Conservation (phyloP, 2,329 filamentous ascomycete genomes). For the Geosmithia morbida region DNA sequence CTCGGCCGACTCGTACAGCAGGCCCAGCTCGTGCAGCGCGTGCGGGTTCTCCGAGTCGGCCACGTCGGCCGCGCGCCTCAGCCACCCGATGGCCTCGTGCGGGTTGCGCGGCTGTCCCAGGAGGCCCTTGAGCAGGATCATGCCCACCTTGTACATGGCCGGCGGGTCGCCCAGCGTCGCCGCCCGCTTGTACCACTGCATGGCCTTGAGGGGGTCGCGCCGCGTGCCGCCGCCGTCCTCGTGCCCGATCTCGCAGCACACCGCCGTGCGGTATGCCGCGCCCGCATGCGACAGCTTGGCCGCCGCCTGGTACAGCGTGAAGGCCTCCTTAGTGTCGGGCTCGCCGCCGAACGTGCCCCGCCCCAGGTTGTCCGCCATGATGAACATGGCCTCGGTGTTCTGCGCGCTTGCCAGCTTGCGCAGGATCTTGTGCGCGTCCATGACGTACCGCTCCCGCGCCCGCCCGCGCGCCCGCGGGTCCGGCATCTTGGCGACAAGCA, state of each 20-base stretch:
- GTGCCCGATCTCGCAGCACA: constrained; percentile 92
- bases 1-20: constrained; percentile 46
- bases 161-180: constrained; percentile 81
- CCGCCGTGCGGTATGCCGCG: constrained; percentile 85
- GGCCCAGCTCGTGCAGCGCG: constrained; percentile 75
- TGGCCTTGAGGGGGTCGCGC: constrained; percentile 81
- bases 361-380: constrained; percentile 78
- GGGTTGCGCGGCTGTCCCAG: constrained; percentile 76
- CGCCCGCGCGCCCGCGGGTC: constrained; percentile 63
- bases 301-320: constrained; percentile 82
- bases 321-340: constrained; percentile 81
- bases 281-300: constrained; percentile 79
- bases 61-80: constrained; percentile 81
- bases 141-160: constrained; percentile 97
- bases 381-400: constrained; percentile 77
- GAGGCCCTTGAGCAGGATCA: constrained; percentile 86
- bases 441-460: constrained; percentile 66
- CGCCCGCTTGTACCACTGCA: constrained; percentile 95
- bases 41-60: constrained; percentile 88
- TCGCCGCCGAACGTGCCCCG: constrained; percentile 66
- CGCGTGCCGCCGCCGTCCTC: constrained; percentile 90
- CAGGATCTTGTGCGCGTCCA: constrained; percentile 78
- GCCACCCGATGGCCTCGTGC: constrained; percentile 77
- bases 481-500: constrained; percentile 47
- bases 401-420: constrained; percentile 70